Base-by-base conservation (phyloP, 2,329 filamentous ascomycete species). In the Coniochaeta sp. region DNA sequence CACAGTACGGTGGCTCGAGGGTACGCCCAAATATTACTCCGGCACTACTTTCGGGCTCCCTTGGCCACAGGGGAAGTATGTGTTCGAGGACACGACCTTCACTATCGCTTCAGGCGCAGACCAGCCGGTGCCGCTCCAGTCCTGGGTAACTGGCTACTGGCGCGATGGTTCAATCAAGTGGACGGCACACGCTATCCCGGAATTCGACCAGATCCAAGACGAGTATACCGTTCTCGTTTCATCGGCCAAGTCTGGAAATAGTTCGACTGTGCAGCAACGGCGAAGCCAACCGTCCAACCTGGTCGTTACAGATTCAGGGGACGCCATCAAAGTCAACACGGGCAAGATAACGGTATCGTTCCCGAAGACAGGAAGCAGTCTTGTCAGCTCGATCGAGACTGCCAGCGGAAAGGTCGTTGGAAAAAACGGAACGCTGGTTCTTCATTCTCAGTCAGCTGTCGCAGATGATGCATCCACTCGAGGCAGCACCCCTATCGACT, bases 401-500 rank as follows among this genome's bases (percentile, higher is more conserved):
- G 38, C 38, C 38, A n/a, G 38, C 9, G 38, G 38, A 17, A 40
- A 40, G n/a, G 38, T 40, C 5, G 38, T 40, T n/a, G 38, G 38
- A 6, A 34, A 5, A 55, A 30, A 55, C 19, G 52, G 38, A 19
- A 40, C 38, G 4, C 38, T 40, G 16, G 38, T 40, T n/a, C 38
- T 40, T 19, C 38, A 40, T 10, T 40, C 38, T 5, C 16, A 40
- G 38, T n/a, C 38, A 16, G 38, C 38, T 17, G 36, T 38, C 14
- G 36, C 36, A 8, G 36, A 38, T 12, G 14, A 38, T 38, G 7
- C 36, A 4, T 38, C 36, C 16, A 12, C 7, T 38, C 36, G 36
- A 17, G 36, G 10, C 7, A 38, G 36, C 36, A 66, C 70, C 0
- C 67, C 72, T 0, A 75, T 81, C 42, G 67, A 75, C 19, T 75